These are phyloP conservation scores for Zygoascus tannicola DNA, from an alignment of 805 yeast genomes.

Conservation along the genomic window DNA sequence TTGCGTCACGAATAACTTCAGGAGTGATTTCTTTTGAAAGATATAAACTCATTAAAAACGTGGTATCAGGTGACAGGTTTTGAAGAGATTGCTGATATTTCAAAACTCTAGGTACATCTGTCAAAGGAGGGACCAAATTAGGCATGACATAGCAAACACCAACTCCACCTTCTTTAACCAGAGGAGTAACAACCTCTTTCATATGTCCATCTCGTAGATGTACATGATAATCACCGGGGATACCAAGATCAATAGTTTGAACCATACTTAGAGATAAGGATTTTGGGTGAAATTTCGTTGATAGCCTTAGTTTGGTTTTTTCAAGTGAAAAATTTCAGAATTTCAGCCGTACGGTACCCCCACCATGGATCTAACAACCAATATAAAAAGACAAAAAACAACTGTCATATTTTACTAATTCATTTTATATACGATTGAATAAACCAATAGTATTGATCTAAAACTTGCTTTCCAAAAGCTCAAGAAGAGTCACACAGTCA, in stretches of 20 bases:
- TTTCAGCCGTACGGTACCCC: too few species aligned
- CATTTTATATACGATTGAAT: not conserved
- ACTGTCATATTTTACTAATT: not conserved
- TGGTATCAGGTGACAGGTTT: conserved; percentile 65
- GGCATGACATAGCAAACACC: conserved; percentile 96
- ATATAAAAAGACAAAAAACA: not conserved
- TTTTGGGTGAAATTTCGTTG: not conserved
- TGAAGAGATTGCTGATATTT: conserved; percentile 60
- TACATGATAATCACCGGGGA: conserved; percentile 74
- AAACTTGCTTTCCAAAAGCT: conserved; percentile 18
- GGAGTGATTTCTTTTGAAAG: conserved; percentile 75
- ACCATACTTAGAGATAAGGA: not conserved
- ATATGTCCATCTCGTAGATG: conserved; percentile 89
- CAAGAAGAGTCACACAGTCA: conserved; percentile 73
- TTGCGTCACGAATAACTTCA: conserved; percentile 73
- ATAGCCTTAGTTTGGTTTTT: too few species aligned
- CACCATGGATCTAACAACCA: not conserved
- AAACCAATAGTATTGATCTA: conserved; percentile 8
- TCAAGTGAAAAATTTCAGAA: too few species aligned
- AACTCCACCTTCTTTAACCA: conserved; percentile 82
- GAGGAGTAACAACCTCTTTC: conserved; percentile 88
- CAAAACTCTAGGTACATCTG: conserved; percentile 61
- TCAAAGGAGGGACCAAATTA: conserved; percentile 85
- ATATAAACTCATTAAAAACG: conserved; percentile 86
- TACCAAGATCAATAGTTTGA: conserved; percentile 19